Evolutionary conservation across 768 basidiomycete species (phyloP).

Genomic region (Russula griseocarnosa): DNA sequence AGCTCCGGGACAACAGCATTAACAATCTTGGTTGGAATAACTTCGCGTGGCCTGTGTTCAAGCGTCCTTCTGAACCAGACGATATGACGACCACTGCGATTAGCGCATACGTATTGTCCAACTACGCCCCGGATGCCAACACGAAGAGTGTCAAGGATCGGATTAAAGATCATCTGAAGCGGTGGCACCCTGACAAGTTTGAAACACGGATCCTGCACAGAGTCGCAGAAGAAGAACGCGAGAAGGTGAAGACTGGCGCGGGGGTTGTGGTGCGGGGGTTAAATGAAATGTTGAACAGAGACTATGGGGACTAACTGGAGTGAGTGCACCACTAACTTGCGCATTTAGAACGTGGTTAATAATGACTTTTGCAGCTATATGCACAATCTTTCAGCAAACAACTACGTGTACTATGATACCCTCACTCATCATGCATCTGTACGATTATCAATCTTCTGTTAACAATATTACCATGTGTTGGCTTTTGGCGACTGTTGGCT

Average conservation of each 20-base stretch:
- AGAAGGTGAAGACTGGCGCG: slow-evolving; percentile 66
- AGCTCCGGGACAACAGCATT: slow-evolving; percentile 36
- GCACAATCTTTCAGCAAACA: slow-evolving; percentile 24
- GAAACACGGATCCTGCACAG: slow-evolving; percentile 63
- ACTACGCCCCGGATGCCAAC: slow-evolving; percentile 52
- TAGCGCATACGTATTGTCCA: slow-evolving; percentile 57
- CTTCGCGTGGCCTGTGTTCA: slow-evolving; percentile 74
- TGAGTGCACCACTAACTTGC: slow-evolving; percentile 17
- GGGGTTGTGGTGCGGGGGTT: slow-evolving; percentile 66
- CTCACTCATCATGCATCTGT: slow-evolving; percentile 30
- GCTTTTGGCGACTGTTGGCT: slow-evolving; percentile 8
- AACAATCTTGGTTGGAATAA: slow-evolving; percentile 55
- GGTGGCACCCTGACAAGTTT: slow-evolving; percentile 84
- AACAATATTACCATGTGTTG: slow-evolving; percentile 23
- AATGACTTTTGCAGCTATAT: slow-evolving; percentile 20
- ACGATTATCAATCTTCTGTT: slow-evolving; percentile 27
- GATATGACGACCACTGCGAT: slow-evolving; percentile 57
- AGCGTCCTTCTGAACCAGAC: slow-evolving; percentile 51
- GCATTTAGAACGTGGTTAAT: neutral
- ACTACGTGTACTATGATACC: slow-evolving; percentile 29
- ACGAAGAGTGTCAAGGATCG: slow-evolving; percentile 60
- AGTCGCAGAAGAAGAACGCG: slow-evolving; percentile 60
- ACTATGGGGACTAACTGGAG: slow-evolving; percentile 28
- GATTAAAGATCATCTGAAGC: slow-evolving; percentile 66
- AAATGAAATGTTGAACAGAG: slow-evolving; percentile 61